Base-by-base conservation (phyloP, 179 eudicot genomes). In the Spergularia azorica region DNA sequence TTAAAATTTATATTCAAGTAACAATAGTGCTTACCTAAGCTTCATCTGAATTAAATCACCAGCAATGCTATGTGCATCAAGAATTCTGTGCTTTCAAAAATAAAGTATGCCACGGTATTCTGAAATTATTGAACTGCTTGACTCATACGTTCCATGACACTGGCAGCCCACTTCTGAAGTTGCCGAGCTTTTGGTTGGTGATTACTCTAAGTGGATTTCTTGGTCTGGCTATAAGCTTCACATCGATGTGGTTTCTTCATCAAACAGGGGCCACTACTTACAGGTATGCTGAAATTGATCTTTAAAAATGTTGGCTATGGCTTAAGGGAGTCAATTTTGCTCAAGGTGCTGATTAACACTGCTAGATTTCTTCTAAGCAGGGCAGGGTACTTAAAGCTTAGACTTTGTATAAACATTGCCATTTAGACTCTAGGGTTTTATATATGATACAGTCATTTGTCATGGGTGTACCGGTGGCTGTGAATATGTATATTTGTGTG, bases 221-320 rank as follows among this genome's bases (percentile, higher is more conserved):
- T 63, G 99, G 99, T 50, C 85, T 96, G 77, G 98, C 99, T 13
- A 96, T 96, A 79, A 96, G 99, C 89, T 96, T 96, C 86, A 89
- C 98, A 69, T 95, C 99, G 70, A 90, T 95, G 99, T 95, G 98
- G 99, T 95, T 95, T 84, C 97, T 95, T 63, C 93, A 88, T 82
- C 97, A 95, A 84, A 95, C 99, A 3, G 96, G 98, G 38, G 90
- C 98, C 60, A 94, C 98, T 57, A 94, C 98, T 16, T 94, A 94
- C 87, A 94, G 98, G 98, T 90, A 77, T 59, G 75, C 15, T 43
- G 16, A 51, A 15, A 41, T 36, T n/a, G 16, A 72, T 51, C 64
- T 63, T 11, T 11, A n/a, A n/a, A n/a, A n/a, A n/a, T n/a, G n/a
- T 18, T 20, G 39, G 15, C 8, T 55, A 60, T 18, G 20, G 17